Conservation (phyloP, 2,329 filamentous ascomycete genomes). For the Epichloe glyceriae region DNA sequence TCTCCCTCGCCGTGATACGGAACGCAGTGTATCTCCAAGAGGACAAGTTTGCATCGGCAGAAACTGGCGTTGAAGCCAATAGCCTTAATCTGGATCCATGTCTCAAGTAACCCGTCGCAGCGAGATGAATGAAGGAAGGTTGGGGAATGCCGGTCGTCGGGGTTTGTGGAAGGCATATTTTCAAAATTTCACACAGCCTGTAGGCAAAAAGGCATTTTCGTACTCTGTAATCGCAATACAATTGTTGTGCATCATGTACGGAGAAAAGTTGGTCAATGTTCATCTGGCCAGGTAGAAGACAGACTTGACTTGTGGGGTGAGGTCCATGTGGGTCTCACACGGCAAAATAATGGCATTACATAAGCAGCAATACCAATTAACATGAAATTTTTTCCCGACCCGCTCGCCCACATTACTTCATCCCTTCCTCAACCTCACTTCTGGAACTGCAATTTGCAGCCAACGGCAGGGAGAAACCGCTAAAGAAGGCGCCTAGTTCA, state of each 20-base stretch:
- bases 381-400: background rate
- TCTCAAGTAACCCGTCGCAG: background rate
- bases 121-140: background rate
- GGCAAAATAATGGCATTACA: background rate
- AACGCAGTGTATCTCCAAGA: too few relatives aligned
- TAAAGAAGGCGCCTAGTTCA: background rate
- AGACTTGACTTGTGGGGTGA: background rate
- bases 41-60: too few relatives aligned
- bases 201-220: background rate
- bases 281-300: too few relatives aligned
- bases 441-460: background rate
- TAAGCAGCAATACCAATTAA: background rate
- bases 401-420: rapidly evolving
- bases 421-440: background rate
- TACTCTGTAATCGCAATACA: too few relatives aligned
- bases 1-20: too few relatives aligned
- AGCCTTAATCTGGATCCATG: background rate
- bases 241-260: too few relatives aligned
- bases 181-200: background rate
- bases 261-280: too few relatives aligned
- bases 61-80: too few relatives aligned
- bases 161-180: too few relatives aligned
- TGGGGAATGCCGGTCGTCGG: background rate
- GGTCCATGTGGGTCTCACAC: background rate
- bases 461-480: background rate